Conservation (phyloP, 1,284 basidiomycete species). For the Leccinum pallidistipes region DNA sequence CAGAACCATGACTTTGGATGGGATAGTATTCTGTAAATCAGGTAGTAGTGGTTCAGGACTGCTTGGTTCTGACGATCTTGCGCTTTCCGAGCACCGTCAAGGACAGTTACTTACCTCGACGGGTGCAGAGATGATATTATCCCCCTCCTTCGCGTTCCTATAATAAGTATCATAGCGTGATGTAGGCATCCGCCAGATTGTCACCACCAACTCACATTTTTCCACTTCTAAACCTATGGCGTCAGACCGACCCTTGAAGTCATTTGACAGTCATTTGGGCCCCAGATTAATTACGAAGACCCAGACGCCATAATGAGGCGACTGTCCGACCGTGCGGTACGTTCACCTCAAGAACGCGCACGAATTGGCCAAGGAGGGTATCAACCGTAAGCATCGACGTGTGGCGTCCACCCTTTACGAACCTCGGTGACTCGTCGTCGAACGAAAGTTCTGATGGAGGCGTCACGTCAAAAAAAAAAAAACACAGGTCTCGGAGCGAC, state of each 20-base stretch:
- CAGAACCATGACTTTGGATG: constrained; percentile 1
- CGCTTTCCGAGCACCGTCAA: not conserved
- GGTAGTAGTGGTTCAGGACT: not conserved
- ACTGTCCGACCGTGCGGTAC: constrained; percentile 40
- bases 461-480: not conserved
- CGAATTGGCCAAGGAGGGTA: constrained; percentile 36
- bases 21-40: not conserved
- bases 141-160: not conserved
- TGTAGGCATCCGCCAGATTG: not conserved
- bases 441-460: constrained; percentile 10
- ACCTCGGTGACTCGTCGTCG: not conserved
- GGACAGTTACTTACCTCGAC: not conserved
- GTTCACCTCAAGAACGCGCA: constrained; percentile 43
- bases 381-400: constrained; percentile 32
- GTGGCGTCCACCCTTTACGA: not conserved
- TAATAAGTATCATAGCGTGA: not conserved
- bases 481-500: constrained; percentile 46
- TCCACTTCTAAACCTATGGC: constrained; percentile 15
- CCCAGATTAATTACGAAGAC: constrained; percentile 45
- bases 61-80: not conserved
- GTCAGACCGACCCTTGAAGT: not conserved
- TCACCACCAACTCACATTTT: not conserved
- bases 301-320: constrained; percentile 46
- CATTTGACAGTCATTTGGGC: too few relatives aligned
- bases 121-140: not conserved